phyloP scores from a whole-genome alignment of 768 basidiomycete genomes.

The Boletus reticuloceps region DNA sequence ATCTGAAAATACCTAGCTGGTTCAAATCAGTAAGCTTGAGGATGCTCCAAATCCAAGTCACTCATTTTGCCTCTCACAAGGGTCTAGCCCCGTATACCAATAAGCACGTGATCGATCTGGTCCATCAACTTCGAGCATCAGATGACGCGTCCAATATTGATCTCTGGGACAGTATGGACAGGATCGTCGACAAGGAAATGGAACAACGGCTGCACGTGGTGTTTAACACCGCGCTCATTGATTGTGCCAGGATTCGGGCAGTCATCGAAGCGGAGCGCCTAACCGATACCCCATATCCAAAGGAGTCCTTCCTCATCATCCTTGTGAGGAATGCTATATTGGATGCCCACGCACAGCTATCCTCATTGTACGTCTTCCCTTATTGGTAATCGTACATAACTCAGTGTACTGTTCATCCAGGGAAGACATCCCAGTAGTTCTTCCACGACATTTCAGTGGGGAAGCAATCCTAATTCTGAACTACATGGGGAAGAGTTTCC shows the following conservation, averaged over 20 bases:
- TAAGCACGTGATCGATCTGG: neutral
- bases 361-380: neutral
- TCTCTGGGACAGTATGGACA: neutral
- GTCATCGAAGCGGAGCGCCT: neutral
- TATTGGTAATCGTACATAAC: neutral
- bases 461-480: slow-evolving; percentile 1
- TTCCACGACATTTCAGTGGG: slow-evolving; percentile 8
- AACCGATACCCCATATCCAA: neutral
- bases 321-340: slow-evolving; percentile 4
- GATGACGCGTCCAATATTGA: neutral
- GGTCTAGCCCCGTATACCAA: neutral
- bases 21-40: neutral
- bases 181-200: neutral
- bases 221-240: neutral
- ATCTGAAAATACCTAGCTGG: slow-evolving; percentile 2
- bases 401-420: neutral
- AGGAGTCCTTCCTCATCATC: slow-evolving; percentile 8
- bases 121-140: neutral
- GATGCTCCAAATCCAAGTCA: neutral
- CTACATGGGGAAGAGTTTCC: neutral
- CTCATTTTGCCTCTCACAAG: neutral
- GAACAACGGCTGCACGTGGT: neutral
- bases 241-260: slow-evolving; percentile 7
- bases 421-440: slow-evolving; percentile 1
- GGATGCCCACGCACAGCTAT: neutral